Conservation (phyloP, 306 rosid genomes). For the Gastrolobium villosum region DNA sequence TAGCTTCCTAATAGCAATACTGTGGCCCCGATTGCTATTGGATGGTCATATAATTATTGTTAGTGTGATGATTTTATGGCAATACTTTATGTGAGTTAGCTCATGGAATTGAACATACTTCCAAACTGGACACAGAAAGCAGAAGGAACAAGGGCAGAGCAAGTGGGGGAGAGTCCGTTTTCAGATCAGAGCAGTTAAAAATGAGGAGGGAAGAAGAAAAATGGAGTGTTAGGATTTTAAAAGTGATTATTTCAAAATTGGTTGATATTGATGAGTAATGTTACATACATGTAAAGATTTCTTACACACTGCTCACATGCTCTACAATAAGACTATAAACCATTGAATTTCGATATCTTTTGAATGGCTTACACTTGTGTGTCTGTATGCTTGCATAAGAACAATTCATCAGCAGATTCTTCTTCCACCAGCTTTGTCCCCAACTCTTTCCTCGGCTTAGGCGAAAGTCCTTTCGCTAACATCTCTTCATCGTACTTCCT, state of each 20-base stretch:
- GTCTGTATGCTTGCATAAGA: background rate
- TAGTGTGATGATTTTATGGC: background rate
- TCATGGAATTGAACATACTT: background rate
- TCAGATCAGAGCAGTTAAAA: background rate
- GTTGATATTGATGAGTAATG: background rate
- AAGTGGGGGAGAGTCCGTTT: background rate
- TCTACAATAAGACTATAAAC: background rate
- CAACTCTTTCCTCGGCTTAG: constrained; percentile 82
- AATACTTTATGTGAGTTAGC: background rate
- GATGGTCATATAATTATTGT: background rate
- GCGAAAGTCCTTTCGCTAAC: constrained; percentile 82
- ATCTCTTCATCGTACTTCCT: constrained; percentile 89
- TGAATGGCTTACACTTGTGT: background rate
- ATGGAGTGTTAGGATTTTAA: background rate
- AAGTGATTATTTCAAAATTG: background rate
- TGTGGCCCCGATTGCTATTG: background rate
- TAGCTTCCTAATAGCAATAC: constrained; percentile 15
- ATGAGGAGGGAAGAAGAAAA: background rate
- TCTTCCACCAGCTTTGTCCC: constrained; percentile 55
- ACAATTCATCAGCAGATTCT: constrained; percentile 48
- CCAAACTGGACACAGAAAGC: background rate
- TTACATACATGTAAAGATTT: constrained; percentile 7
- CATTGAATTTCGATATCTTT: background rate
- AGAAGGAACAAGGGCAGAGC: no score
- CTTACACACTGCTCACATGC: constrained; percentile 8